Evolutionary conservation across 441 rosid genomes (phyloP), one percentile per base, ranked within the genome.

Genomic region (Brassica hybrid): DNA sequence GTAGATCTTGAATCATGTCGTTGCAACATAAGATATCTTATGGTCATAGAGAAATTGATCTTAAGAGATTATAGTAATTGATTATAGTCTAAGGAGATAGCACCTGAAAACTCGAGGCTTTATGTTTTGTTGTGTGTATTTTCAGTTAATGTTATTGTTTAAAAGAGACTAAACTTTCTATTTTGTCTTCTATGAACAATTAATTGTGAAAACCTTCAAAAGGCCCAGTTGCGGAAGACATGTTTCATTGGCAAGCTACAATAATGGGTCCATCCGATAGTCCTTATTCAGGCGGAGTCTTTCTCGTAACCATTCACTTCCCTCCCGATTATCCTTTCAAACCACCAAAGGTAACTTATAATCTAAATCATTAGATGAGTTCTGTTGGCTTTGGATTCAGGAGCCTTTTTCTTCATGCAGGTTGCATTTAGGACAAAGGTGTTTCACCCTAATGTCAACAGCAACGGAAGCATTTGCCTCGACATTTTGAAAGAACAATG

Each of bases 231-330:
- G 90, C 82, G 18, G 89, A 86, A 72, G 89, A 86, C 76, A 82
- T 85, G 89, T 86, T 86, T 36, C 88, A 86, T 65, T 86, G 89
- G 89, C 87, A 86, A 85, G 90, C 90, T 62, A 86, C 90, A 18
- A 85, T 86, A 56, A 85, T 82, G 90, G 90, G 90, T 79, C 90
- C 90, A 71, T 80, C 85, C 2, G 90, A 86, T n/a, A 86, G 88
- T 71, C 88, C 88, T 43, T 86, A 86, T 54, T 82, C 88, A 0
- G 88, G 90, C 16, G 90, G 90, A 17, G 88, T 83, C 57, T 86
- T 86, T 76, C 83, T 85, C 65, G 84, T 86, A 5, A 86, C 90
- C 36, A 86, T 86, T 67, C 90, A 85, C 80, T 85, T 87, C 73
- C 90, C 90, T 60, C 88, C 88, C 2, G 90, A 87, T 79, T 85